Conservation (phyloP, 768 basidiomycete species). For the Leccinum rimulosum region DNA sequence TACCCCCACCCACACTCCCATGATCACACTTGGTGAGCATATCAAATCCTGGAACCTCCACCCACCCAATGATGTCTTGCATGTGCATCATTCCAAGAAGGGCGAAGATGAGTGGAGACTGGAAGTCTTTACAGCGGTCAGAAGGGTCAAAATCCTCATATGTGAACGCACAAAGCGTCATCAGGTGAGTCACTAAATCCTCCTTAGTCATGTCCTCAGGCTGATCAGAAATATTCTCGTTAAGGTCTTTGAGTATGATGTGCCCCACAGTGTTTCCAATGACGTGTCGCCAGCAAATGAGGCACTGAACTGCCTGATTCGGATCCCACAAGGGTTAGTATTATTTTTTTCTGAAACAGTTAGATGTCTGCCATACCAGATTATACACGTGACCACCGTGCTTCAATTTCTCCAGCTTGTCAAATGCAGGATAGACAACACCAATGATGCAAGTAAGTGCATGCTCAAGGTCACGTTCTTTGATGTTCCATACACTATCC, state of each 20-base stretch:
- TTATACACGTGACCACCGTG: background rate
- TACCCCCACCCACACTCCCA: background rate
- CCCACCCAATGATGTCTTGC: background rate
- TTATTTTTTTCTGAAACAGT: background rate
- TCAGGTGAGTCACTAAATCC: background rate
- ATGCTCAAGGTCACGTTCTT: background rate
- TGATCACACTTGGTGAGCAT: background rate
- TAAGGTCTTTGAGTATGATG: background rate
- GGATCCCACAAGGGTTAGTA: background rate
- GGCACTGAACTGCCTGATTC: background rate
- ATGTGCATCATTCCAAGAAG: background rate
- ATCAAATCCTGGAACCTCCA: background rate
- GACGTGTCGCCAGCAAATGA: background rate
- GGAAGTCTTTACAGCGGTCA: background rate
- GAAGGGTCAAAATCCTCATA: background rate
- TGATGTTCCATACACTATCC: background rate
- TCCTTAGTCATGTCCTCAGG: background rate
- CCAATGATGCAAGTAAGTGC: background rate
- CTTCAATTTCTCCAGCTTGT: background rate
- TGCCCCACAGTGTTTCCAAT: background rate
- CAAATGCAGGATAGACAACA: background rate
- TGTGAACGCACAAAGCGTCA: background rate
- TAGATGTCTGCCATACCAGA: background rate
- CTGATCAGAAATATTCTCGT: background rate
- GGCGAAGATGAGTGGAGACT: background rate